These are phyloP conservation scores for Fusarium nelsonii DNA, from an alignment of 2,329 filamentous ascomycete species.

Conservation along the genomic window DNA sequence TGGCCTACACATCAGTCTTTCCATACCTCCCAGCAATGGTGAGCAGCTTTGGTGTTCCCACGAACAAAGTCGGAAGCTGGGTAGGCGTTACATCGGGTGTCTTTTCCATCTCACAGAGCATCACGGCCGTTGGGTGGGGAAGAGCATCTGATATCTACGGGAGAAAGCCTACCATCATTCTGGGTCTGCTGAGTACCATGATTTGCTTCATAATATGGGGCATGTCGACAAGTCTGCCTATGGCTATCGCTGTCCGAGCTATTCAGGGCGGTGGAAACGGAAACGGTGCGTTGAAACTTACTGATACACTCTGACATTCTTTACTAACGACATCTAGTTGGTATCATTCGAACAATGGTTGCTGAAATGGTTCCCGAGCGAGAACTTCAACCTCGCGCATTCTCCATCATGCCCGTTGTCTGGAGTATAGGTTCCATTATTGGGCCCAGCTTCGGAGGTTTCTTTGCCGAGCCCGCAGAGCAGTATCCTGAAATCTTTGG, in stretches of 20 bases:
- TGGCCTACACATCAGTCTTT: conserved; percentile 78
- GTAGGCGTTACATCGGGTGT: conserved; percentile 79
- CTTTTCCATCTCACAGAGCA: conserved; percentile 78
- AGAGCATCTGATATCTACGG: conserved; percentile 82
- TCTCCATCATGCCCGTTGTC: conserved; percentile 91
- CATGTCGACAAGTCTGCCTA: conserved; percentile 80
- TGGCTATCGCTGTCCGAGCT: conserved; percentile 82
- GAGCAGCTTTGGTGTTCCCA: conserved; percentile 77
- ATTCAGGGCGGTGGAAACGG: conserved; percentile 89
- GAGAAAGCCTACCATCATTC: conserved; percentile 83
- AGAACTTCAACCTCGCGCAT: conserved; percentile 87
- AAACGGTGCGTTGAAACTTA: conserved; percentile 67
- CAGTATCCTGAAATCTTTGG: conserved; percentile 80
- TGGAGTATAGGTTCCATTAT: conserved; percentile 91
- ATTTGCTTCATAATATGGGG: conserved; percentile 84
- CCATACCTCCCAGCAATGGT: conserved; percentile 86
- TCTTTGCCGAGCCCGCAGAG: conserved; percentile 83
- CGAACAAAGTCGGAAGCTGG: conserved; percentile 82
- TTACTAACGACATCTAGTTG: conserved; percentile 63
- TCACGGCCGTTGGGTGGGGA: conserved; percentile 81
- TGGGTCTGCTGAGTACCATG: conserved; percentile 83
- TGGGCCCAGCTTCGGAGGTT: conserved; percentile 88
- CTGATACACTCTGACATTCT: neutral
- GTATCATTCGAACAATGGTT: conserved; percentile 91
- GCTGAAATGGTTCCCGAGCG: conserved; percentile 92